Evolutionary conservation across 1,284 basidiomycete species (phyloP), one percentile per base, ranked within the genome.

Genomic region (Macrocystidia cucumis): DNA sequence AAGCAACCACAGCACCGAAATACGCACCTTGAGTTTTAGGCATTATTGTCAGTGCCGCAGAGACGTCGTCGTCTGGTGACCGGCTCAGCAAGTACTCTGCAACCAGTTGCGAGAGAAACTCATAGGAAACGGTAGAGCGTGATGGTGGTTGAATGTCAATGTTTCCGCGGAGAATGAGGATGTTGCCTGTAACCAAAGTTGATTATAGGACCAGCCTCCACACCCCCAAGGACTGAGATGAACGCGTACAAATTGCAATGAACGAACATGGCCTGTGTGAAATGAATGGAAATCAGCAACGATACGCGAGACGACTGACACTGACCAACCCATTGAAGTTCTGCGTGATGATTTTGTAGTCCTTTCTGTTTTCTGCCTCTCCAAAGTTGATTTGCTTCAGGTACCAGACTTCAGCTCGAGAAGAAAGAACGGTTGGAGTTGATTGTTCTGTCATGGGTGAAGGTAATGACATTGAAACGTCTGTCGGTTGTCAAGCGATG

Each of bases 191-290:
- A 27, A 22, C 29, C 51, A 25, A 37, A 17, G 32, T 29, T 21
- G 24, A 38, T 25, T 35, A 38, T 40, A 34, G 35, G 33, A 40
- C 34, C 35, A 19, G 43, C 37, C 12, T 29, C 20, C 9, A 23
- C 14, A 38, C 35, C 28, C 38, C 34, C n/a, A 17, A 29, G 34
- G 34, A 29, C n/a, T n/a, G n/a, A n/a, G n/a, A n/a, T n/a, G n/a
- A n/a, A n/a, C 11, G 55, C 74, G 48, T 49, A 86, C 84, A 88
- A 43, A 91, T 82, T 8, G 90, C 88, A 46, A 95, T 86, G 44
- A 95, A 81, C 0, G 89, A 91, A 53, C 91, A 96, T 5, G 90
- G 91, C 40, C 80, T 89, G 47, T n/a, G 21, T 16, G 17, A 17
- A 35, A 27, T 28, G 22, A 31, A 12, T 35, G 16, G n/a, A 34